Percentiles rank a stretch among this genome's conserved stretches.
phyloP scores from a whole-genome alignment of 75 land plant genomes.

The Sequoia sempervirens region DNA sequence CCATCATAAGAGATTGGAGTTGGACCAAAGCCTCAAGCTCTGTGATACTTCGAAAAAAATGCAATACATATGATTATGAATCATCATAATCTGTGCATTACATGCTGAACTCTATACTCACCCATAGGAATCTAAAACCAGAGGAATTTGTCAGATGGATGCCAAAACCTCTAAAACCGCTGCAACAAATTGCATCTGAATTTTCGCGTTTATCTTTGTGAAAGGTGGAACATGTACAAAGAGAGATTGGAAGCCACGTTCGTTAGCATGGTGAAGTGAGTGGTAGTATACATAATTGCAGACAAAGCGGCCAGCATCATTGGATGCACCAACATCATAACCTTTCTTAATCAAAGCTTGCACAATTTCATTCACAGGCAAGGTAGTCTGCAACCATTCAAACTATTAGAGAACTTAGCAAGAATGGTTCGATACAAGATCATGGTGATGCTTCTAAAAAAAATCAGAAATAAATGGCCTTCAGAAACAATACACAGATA shows the following conservation, averaged over 20 bases:
- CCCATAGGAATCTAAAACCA: not conserved
- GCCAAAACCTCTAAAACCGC: slow-evolving; percentile 79
- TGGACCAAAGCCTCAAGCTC: not conserved
- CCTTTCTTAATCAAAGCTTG: slow-evolving; percentile 51
- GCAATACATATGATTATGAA: not conserved
- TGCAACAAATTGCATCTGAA: slow-evolving; percentile 80
- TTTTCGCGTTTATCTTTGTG: slow-evolving; percentile 66
- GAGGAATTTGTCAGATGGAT: slow-evolving; percentile 18
- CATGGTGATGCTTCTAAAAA: not conserved
- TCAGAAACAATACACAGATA: not conserved
- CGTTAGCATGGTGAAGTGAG: slow-evolving; percentile 64
- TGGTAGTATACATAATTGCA: slow-evolving; percentile 97
- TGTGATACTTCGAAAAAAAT: not conserved
- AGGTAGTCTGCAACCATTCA: slow-evolving; percentile 46
- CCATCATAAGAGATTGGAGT: not conserved
- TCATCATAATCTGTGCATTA: not conserved
- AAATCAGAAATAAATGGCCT: not conserved
- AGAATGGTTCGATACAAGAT: not conserved
- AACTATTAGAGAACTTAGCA: not conserved
- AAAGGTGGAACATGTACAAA: slow-evolving; percentile 95
- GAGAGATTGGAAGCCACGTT: slow-evolving; percentile 61
- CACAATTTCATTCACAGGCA: slow-evolving; percentile 72
- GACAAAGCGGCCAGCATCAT: slow-evolving; percentile 95
- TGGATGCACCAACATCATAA: slow-evolving; percentile 63
- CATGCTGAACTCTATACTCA: not conserved